Base-by-base conservation (phyloP, 2,329 filamentous ascomycete species). In the Colletotrichum tamarilloi region DNA sequence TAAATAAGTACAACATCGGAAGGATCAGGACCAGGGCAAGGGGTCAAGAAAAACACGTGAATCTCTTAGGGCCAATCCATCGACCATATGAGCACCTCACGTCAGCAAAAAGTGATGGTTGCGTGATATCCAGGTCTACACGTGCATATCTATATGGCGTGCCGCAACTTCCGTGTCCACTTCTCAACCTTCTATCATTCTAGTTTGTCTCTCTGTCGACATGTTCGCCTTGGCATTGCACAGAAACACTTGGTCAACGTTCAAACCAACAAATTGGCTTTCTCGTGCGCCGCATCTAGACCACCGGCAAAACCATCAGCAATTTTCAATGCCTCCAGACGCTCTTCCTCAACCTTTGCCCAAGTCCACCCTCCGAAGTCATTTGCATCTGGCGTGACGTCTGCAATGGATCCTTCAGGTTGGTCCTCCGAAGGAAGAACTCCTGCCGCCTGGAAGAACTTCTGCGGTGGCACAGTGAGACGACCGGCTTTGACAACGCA, bases 401-500 rank as follows among this genome's bases (percentile, higher is more conserved):
- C 55, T 26, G n/a, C 55, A 24, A 24, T 35, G 11, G 52, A 7
- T 9, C 42, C 32, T 28, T 14, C 53, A 1, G 35, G 4, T 8
- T 35, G 16, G 2, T 8, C 30, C 4, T 59, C 30, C 3, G 66
- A 14, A 9, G 16, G n/a, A 22, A 73, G 60, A 2, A 73, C 70
- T 11, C 70, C 70, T 1, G 70, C 70, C 8, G 70, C 66, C 26
- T 24, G 28, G 56, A 73, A 58, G 14, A 73, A 73, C 35, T 73
- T 73, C 28, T 64, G 66, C 3, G 96, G 95, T 74, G 95, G 91
- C 7, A 98, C 90, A 0, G 96, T 98, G 78, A 97, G 87, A 30
- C 96, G 87, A 1, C 93, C 93, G 68, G 94, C 87, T 85, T 96
- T 96, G 80, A 94, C 91, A 28, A 96, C 94, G 80, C 95, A 96